Percentiles rank a stretch among this genome's conserved stretches.
phyloP scores from a whole-genome alignment of 768 basidiomycete species.

The Clitopilus hobsonii region DNA sequence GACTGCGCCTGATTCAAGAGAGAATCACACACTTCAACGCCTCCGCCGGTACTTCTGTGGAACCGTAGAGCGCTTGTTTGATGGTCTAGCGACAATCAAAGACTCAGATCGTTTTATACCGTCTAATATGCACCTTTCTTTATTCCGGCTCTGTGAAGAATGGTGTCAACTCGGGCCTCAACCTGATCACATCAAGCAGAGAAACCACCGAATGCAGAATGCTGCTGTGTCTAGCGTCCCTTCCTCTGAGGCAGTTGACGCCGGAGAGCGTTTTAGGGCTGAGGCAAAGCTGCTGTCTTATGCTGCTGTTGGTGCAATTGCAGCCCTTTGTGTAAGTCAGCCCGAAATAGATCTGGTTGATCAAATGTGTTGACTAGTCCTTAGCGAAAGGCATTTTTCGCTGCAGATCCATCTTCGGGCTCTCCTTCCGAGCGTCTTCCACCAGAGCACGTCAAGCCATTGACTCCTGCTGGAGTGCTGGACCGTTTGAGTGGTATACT shows the following conservation, averaged over 20 bases:
- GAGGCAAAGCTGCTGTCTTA: conserved; percentile 72
- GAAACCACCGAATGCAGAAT: conserved; percentile 67
- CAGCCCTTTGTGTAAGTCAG: conserved; percentile 78
- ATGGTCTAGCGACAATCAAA: conserved; percentile 63
- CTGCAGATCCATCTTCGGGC: conserved; percentile 48
- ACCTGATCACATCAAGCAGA: conserved; percentile 65
- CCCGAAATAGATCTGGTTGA: not conserved
- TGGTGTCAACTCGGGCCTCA: conserved; percentile 88
- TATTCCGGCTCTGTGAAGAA: conserved; percentile 86
- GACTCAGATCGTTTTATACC: conserved; percentile 77
- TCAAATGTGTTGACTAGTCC: not conserved
- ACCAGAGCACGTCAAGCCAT: conserved; percentile 47
- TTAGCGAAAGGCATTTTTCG: conserved; percentile 78
- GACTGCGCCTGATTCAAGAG: conserved; percentile 64
- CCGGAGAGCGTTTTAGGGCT: conserved; percentile 56
- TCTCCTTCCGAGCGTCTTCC: conserved; percentile 60
- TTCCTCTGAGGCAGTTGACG: conserved; percentile 43
- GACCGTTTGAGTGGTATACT: conserved; percentile 70
- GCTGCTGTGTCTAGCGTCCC: conserved; percentile 56
- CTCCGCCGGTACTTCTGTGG: conserved; percentile 90
- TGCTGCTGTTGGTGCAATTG: conserved; percentile 82
- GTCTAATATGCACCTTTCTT: conserved; percentile 65
- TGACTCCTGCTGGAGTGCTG: conserved; percentile 48
- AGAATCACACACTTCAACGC: conserved; percentile 73
- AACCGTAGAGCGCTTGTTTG: conserved; percentile 81